Percentiles rank a stretch among this genome's conserved stretches.
Evolutionary conservation across 2,329 filamentous ascomycete genomes (phyloP).

Genomic region (Microdochium paspali): DNA sequence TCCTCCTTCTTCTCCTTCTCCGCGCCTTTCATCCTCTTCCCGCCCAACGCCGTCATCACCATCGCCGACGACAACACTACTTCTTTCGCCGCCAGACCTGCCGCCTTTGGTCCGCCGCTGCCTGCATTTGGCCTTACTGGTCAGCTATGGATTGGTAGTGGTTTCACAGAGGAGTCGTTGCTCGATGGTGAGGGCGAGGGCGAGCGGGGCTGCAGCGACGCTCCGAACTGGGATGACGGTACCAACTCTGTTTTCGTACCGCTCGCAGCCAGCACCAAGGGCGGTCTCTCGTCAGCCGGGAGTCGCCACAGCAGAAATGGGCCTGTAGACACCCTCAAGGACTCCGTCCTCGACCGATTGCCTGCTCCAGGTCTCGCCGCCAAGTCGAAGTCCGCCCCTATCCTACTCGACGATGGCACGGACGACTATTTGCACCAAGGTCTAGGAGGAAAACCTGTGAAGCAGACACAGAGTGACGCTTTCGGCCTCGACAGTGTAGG

Average conservation of each 20-base stretch:
- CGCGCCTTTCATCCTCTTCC: slow-evolving; percentile 78
- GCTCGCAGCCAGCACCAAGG: slow-evolving; percentile 21
- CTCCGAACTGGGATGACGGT: slow-evolving; percentile 70
- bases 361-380: slow-evolving; percentile 12
- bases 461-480: slow-evolving; percentile 21
- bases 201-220: slow-evolving; percentile 90
- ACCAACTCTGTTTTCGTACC: slow-evolving; percentile 33
- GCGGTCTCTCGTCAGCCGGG: neutral
- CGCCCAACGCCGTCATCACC: slow-evolving; percentile 90
- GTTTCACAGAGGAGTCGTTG: slow-evolving; percentile 73
- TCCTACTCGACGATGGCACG: slow-evolving; percentile 59
- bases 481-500: slow-evolving; percentile 24
- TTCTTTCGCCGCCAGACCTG: slow-evolving; percentile 86
- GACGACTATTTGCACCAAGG: slow-evolving; percentile 71
- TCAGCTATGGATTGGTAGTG: slow-evolving; percentile 86
- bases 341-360: slow-evolving; percentile 17
- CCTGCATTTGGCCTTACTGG: slow-evolving; percentile 72
- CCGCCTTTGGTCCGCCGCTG: slow-evolving; percentile 80
- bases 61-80: slow-evolving; percentile 97
- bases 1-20: slow-evolving; percentile 60
- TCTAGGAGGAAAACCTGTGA: slow-evolving; percentile 15
- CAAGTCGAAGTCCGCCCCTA: slow-evolving; percentile 11
- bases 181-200: slow-evolving; percentile 59
- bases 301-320: neutral
- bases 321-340: slow-evolving; percentile 10